phyloP scores from a whole-genome alignment of 225 moss, liverwort and hornwort species.

The Pseudisothecium myosuroides region DNA sequence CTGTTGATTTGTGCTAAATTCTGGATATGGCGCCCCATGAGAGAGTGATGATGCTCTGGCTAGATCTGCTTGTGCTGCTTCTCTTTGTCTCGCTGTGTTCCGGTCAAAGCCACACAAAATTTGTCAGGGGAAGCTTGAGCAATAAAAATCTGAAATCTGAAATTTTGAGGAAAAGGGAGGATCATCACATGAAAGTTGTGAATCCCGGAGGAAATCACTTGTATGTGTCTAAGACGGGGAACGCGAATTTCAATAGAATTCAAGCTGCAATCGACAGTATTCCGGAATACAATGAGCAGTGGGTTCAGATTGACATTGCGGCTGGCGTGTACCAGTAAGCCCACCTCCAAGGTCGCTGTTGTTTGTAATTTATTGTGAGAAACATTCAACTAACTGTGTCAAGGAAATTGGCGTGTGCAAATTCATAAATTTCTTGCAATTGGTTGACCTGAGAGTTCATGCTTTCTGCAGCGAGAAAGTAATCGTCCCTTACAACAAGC shows the following conservation, averaged over 20 bases:
- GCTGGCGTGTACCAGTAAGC: slow-evolving; percentile 71
- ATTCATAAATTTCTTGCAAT: background rate
- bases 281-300: slow-evolving; percentile 48
- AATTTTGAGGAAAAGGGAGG: background rate
- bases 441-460: background rate
- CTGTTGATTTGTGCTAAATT: background rate
- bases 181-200: background rate
- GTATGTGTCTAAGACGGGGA: slow-evolving; percentile 52
- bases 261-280: slow-evolving; percentile 54
- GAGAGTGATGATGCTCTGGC: background rate
- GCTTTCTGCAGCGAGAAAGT: slow-evolving; percentile 56
- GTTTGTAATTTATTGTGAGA: background rate
- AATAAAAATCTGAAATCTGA: background rate
- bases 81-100: background rate
- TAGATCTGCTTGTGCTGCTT: background rate
- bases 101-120: background rate
- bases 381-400: background rate
- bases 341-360: background rate
- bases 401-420: background rate
- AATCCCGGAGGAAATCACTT: slow-evolving; percentile 14
- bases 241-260: slow-evolving; percentile 46
- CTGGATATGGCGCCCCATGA: slow-evolving; percentile 10
- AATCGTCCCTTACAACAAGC: slow-evolving; percentile 32
- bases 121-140: background rate
- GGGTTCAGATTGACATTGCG: slow-evolving; percentile 56